phyloP scores from a whole-genome alignment of 2,329 filamentous ascomycete species.

The Neopestalotiopsis rosae region DNA sequence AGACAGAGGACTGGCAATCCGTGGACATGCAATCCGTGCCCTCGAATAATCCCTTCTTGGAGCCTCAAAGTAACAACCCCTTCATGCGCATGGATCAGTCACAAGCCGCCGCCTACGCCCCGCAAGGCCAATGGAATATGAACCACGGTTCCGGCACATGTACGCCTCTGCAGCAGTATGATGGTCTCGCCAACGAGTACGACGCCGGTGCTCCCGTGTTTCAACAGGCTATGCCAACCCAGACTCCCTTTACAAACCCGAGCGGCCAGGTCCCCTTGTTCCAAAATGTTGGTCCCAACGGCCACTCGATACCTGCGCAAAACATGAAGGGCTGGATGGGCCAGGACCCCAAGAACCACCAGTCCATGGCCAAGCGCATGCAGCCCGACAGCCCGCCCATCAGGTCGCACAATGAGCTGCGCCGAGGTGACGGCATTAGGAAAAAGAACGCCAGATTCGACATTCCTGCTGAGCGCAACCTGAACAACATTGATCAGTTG shows the following conservation, averaged over 20 bases:
- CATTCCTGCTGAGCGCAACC: constrained; percentile 90
- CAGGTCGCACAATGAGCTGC: constrained; percentile 77
- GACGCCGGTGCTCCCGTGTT: constrained; percentile 59
- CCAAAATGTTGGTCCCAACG: constrained; percentile 51
- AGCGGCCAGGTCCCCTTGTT: constrained; percentile 59
- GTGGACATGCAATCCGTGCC: constrained; percentile 69
- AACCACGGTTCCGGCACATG: constrained; percentile 71
- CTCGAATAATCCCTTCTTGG: constrained; percentile 68
- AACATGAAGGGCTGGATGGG: constrained; percentile 65
- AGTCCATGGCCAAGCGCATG: constrained; percentile 62
- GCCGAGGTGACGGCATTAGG: constrained; percentile 84
- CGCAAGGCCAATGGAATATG: constrained; percentile 64
- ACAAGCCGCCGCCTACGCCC: constrained; percentile 45
- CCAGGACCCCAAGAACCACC: constrained; percentile 54
- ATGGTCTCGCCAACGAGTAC: constrained; percentile 63
- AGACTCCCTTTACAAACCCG: constrained; percentile 61
- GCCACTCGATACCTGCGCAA: constrained; percentile 58
- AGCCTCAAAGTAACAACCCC: constrained; percentile 65
- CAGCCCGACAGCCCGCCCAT: constrained; percentile 70
- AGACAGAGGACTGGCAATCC: constrained; percentile 68
- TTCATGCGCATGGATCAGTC: constrained; percentile 69
- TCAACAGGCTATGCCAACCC: constrained; percentile 55
- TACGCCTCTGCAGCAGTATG: constrained; percentile 76
- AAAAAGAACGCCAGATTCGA: constrained; percentile 99
- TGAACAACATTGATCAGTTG: constrained; percentile 92